A percentile compares a stretch with the other conserved stretches of the same genome.
Evolutionary conservation across 805 yeast genomes (phyloP).

Genomic region (Metschnikowia baotianmanensis): DNA sequence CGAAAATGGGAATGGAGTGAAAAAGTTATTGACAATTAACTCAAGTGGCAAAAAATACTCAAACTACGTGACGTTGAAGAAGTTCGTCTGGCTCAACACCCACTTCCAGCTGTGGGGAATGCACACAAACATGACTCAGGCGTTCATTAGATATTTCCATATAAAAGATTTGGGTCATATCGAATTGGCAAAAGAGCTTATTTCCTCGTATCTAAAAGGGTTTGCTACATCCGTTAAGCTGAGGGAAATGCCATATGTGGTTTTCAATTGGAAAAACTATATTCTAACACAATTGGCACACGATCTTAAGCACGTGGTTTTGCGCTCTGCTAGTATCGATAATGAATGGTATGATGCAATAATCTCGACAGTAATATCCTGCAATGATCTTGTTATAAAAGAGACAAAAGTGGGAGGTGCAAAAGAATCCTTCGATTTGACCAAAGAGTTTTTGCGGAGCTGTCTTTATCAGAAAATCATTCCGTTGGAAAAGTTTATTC

Average conservation of each 20-base stretch:
- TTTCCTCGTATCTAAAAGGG: conserved; percentile 24
- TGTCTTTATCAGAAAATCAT: conserved; percentile 30
- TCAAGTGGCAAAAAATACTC: conserved; percentile 12
- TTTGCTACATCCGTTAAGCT: conserved; percentile 18
- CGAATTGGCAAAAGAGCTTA: conserved; percentile 19
- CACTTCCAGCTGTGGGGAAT: conserved; percentile 26
- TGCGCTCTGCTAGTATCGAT: not conserved
- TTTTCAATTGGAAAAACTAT: conserved; percentile 37
- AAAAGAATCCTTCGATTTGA: conserved; percentile 22
- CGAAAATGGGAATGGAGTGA: too few species aligned
- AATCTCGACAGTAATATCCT: conserved; percentile 4
- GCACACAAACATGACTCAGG: conserved; percentile 12
- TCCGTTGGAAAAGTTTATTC: conserved; percentile 25
- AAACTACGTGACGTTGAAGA: conserved; percentile 22
- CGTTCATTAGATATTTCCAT: conserved; percentile 9
- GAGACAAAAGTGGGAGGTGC: conserved; percentile 16
- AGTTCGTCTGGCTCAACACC: conserved; percentile 28
- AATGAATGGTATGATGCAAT: conserved; percentile 6
- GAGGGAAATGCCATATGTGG: conserved; percentile 24
- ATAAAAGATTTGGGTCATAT: conserved; percentile 13
- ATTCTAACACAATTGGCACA: conserved; percentile 30
- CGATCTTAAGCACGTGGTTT: conserved; percentile 18
- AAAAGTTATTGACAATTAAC: conserved; percentile 10
- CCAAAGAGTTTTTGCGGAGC: conserved; percentile 29
- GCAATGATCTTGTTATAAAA: conserved; percentile 4